Conservation (phyloP, 2,329 filamentous ascomycete genomes). For the Colletotrichum phormii region DNA sequence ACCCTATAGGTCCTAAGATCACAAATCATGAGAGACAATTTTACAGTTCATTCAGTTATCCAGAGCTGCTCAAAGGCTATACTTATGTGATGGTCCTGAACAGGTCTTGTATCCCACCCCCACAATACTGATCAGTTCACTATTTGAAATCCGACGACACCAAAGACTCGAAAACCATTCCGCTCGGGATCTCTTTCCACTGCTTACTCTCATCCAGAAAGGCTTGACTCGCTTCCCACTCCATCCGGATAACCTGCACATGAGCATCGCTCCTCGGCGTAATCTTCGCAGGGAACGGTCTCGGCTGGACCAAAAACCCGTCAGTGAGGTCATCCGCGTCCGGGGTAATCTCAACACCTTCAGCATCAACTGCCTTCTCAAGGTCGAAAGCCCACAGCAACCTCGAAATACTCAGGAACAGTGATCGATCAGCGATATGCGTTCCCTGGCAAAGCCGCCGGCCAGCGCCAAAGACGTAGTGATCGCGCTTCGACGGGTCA, state of each 20-base stretch:
- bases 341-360: slow-evolving; percentile 44
- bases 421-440: slow-evolving; percentile 63
- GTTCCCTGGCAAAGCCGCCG: slow-evolving; percentile 44
- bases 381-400: slow-evolving; percentile 66
- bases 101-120: not conserved
- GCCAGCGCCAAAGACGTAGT: slow-evolving; percentile 45
- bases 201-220: slow-evolving; percentile 15
- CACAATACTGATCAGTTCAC: not conserved
- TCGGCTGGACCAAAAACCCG: slow-evolving; percentile 12
- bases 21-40: not conserved
- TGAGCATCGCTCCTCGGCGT: slow-evolving; percentile 23
- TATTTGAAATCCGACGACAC: not conserved
- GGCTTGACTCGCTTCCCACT: slow-evolving; percentile 11
- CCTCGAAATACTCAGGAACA: slow-evolving; percentile 58
- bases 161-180: slow-evolving; percentile 10
- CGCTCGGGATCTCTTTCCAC: slow-evolving; percentile 20
- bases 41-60: not conserved
- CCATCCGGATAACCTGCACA: not conserved
- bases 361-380: slow-evolving; percentile 31
- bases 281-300: slow-evolving; percentile 27
- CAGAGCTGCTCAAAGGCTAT: not conserved
- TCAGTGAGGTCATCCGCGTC: slow-evolving; percentile 43
- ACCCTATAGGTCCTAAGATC: too few species aligned
- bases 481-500: slow-evolving; percentile 50
- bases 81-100: not conserved